Percentiles rank a stretch among this genome's conserved stretches.
These are phyloP conservation scores for Mycena chlorophos DNA, from an alignment of 768 basidiomycete species.

Conservation along the genomic window DNA sequence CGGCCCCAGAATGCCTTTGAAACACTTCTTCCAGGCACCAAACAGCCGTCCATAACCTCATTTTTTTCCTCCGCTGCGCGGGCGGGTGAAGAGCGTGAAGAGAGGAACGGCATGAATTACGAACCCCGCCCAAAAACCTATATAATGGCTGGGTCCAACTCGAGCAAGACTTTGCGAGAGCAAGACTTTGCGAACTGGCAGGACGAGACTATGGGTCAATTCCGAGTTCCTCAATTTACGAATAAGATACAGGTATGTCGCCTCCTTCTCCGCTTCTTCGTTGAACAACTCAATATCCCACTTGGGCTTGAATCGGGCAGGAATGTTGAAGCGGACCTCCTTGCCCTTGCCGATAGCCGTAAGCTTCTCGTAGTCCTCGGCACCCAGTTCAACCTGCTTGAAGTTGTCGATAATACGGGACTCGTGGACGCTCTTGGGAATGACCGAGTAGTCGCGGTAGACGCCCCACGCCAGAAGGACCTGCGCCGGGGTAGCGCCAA, in stretches of 20 bases:
- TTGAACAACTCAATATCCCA: slow-evolving; percentile 78
- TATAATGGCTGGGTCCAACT: too few relatives aligned
- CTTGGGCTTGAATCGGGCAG: slow-evolving; percentile 53
- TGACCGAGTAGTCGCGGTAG: slow-evolving; percentile 75
- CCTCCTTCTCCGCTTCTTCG: slow-evolving; percentile 56
- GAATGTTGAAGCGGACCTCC: slow-evolving; percentile 58
- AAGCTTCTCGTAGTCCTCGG: slow-evolving; percentile 68
- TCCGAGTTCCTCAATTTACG: background rate
- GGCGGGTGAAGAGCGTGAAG: too few relatives aligned
- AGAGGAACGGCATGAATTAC: too few relatives aligned
- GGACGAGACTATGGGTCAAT: too few relatives aligned
- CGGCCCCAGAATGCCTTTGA: too few relatives aligned
- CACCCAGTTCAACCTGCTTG: slow-evolving; percentile 64
- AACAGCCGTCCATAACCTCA: too few relatives aligned
- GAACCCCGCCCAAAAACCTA: too few relatives aligned
- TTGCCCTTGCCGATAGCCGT: slow-evolving; percentile 49
- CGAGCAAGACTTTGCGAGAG: too few relatives aligned
- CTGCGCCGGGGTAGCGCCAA: slow-evolving; percentile 72
- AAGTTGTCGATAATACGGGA: slow-evolving; percentile 77
- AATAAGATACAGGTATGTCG: slow-evolving; percentile 24
- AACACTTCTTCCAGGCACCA: too few relatives aligned
- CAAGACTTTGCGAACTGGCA: too few relatives aligned
- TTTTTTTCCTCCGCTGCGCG: too few relatives aligned
- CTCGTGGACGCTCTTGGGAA: slow-evolving; percentile 80
- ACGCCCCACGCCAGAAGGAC: slow-evolving; percentile 82